Base-by-base conservation (phyloP, 2,329 filamentous ascomycete species). In the Colletotrichum paranaense region DNA sequence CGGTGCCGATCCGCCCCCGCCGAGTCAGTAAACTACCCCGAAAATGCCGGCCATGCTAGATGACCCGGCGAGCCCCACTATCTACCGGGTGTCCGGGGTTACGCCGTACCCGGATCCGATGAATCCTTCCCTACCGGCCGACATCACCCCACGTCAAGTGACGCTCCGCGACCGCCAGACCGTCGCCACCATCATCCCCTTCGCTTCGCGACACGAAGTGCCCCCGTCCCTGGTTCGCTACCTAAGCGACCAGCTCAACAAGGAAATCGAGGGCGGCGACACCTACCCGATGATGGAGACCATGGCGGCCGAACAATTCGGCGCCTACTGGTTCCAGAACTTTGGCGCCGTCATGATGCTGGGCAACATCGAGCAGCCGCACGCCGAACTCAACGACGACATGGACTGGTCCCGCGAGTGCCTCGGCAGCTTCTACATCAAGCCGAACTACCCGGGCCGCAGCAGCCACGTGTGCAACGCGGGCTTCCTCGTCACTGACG, bases 391-490 rank as follows among this genome's bases (percentile, higher is more conserved):
- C 73, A 78, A 87, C 77, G 83, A 91, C 83, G 82, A 88, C 82
- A 86, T 87, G 76, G 93, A 96, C 82, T 97, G 95, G 95, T 89
- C 91, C 76, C 92, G 92, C 79, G 88, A 93, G 78, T 97, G 95
- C 78, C 86, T 98, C 56, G 95, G 95, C 70, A 97, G 94, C 84
- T 97, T 97, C 84, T 97, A 97, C 84, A 94, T 97, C 87, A 95
- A 97, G 85, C 95, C 95, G 60, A 97, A 98, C 83, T 98, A 97
- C 81, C 95, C 95, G 0, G 95, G 95, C 60, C 90, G 95, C 72
- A 97, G 94, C 84, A 97, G 93, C 82, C 95, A 98, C 85, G 91
- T 97, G 63, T 97, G 94, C 86, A 98, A 97, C 80, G 95, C 91
- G 72, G 92, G 92, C 38, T 94, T 95, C 79, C 86, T 95, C 65